These are phyloP conservation scores for Ceratobasidium sp. DNA, from an alignment of 1,284 basidiomycete species.

Conservation along the genomic window DNA sequence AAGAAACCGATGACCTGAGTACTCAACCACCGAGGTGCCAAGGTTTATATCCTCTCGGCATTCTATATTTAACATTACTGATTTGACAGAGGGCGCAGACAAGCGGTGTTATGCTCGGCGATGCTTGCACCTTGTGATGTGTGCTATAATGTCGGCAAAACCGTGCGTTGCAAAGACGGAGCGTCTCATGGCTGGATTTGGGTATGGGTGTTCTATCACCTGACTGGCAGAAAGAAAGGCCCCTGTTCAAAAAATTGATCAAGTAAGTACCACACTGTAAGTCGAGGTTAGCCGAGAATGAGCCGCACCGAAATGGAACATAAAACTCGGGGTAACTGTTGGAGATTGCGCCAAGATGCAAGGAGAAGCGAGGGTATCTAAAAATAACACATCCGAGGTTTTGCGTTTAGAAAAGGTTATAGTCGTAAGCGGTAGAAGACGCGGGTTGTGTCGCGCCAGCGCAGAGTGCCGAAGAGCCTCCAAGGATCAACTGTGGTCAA, in stretches of 20 bases:
- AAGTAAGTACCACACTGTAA: background rate
- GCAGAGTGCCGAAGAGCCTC: background rate
- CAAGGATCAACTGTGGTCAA: background rate
- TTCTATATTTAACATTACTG: background rate
- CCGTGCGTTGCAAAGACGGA: slow-evolving; percentile 2
- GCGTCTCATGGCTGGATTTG: background rate
- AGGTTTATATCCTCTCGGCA: background rate
- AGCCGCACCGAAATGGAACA: slow-evolving; percentile 6
- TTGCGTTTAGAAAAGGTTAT: background rate
- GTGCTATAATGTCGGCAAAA: slow-evolving; percentile 21
- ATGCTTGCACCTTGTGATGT: slow-evolving; percentile 14
- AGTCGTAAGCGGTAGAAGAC: background rate
- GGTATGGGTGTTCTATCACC: background rate
- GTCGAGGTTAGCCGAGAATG: background rate
- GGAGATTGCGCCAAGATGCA: background rate
- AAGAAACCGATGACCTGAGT: slow-evolving; percentile 8
- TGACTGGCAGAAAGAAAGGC: background rate
- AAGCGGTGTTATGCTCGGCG: background rate
- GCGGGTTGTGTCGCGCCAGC: background rate
- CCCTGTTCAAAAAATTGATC: background rate
- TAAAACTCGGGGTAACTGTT: slow-evolving; percentile 3
- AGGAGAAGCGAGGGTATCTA: background rate
- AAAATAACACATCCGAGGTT: slow-evolving; percentile 28
- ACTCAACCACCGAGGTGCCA: background rate
- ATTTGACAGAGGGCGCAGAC: background rate